Evolutionary conservation across 495 filamentous ascomycete genomes (phyloP).

Genomic region (Usnea hakonensis): DNA sequence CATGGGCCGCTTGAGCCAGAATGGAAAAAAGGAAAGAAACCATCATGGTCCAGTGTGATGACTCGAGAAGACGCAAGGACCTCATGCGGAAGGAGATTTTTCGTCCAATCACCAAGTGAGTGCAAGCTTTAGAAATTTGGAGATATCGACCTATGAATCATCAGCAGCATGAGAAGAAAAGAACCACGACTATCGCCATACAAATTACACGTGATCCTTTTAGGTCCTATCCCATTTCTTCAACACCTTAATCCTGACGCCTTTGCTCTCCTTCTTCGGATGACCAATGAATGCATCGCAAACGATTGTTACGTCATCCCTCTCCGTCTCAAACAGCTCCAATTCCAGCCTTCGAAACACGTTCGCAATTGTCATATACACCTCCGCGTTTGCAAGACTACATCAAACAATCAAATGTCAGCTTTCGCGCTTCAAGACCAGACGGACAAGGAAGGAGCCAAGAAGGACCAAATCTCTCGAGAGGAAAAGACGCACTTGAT

Average conservation of each 20-base stretch:
- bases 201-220: neutral
- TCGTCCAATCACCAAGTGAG: neutral
- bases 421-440: neutral
- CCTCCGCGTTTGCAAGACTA: constrained; percentile 37
- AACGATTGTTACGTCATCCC: constrained; percentile 28
- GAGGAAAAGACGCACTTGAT: constrained; percentile 31
- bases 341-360: constrained; percentile 35
- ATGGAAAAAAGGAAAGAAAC: neutral
- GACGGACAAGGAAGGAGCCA: neutral
- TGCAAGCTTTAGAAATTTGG: neutral
- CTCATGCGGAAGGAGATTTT: neutral
- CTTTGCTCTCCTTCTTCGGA: constrained; percentile 9
- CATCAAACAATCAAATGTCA: neutral
- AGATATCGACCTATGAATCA: neutral
- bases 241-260: constrained; percentile 8
- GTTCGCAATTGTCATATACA: constrained; percentile 34
- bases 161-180: neutral
- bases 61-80: neutral
- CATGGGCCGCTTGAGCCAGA: neutral
- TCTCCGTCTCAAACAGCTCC: constrained; percentile 33
- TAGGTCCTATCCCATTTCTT: neutral
- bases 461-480: neutral
- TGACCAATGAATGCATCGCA: constrained; percentile 12
- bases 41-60: neutral
- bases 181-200: neutral